These are phyloP conservation scores for Haplographium delicatum DNA, from an alignment of 495 filamentous ascomycete genomes.

Conservation along the genomic window DNA sequence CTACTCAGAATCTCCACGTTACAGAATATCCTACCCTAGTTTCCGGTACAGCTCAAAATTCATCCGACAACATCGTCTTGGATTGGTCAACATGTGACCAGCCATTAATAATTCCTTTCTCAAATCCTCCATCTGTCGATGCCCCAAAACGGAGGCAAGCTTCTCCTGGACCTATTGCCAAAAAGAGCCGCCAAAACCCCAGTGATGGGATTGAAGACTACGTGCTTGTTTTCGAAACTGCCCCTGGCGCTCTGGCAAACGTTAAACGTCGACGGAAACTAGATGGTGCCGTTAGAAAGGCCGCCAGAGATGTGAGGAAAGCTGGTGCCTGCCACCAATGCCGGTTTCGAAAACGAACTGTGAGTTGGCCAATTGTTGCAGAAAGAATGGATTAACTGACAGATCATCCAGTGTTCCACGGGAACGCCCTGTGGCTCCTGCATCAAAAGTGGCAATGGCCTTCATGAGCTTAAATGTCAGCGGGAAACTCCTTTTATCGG, in stretches of 20 bases:
- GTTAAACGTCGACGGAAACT: slow-evolving; percentile 15
- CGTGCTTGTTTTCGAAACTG: slow-evolving; percentile 17
- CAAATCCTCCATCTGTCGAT: not conserved
- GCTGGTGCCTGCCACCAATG: slow-evolving; percentile 20
- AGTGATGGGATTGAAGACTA: slow-evolving; percentile 4
- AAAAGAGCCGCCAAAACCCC: not conserved
- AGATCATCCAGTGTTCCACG: slow-evolving; percentile 13
- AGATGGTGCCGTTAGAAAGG: slow-evolving; percentile 16
- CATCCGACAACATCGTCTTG: not conserved
- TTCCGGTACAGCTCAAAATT: not conserved
- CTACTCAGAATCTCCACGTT: not conserved
- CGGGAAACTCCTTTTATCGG: slow-evolving; percentile 18
- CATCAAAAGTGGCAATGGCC: slow-evolving; percentile 12
- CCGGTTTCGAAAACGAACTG: slow-evolving; percentile 20
- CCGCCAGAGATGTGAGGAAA: slow-evolving; percentile 16
- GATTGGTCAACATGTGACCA: slow-evolving; percentile 2
- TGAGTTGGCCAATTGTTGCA: not conserved
- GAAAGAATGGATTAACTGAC: not conserved
- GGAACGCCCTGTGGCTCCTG: slow-evolving; percentile 17
- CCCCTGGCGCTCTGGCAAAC: slow-evolving; percentile 15
- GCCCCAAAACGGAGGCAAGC: slow-evolving; percentile 9
- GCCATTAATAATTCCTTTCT: not conserved
- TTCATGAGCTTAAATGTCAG: slow-evolving; percentile 19
- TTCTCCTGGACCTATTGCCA: not conserved
- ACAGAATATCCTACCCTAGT: not conserved